These are phyloP conservation scores for Aspergillus bombycis DNA, from an alignment of 2,329 filamentous ascomycete genomes.

Conservation along the genomic window DNA sequence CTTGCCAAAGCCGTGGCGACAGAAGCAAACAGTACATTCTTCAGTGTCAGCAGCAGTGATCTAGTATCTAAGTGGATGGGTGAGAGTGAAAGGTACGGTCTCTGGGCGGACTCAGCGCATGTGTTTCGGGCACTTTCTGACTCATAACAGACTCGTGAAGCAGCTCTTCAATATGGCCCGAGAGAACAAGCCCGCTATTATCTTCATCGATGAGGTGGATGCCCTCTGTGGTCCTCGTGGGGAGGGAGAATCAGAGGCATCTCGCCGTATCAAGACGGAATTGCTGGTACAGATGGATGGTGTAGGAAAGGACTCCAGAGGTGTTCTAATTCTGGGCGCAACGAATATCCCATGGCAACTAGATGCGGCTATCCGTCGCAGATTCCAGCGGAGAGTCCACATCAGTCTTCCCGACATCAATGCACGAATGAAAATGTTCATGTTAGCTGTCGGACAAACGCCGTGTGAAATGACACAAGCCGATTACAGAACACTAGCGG, in stretches of 20 bases:
- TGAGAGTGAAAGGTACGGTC: conserved; percentile 87
- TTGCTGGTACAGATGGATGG: conserved; percentile 99
- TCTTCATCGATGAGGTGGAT: conserved; percentile 98
- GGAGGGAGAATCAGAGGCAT: conserved; percentile 97
- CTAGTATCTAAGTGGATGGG: conserved; percentile 99
- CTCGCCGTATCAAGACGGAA: conserved; percentile 96
- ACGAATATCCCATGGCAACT: conserved; percentile 99
- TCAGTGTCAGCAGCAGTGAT: conserved; percentile 96
- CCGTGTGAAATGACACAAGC: conserved; percentile 77
- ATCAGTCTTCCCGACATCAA: conserved; percentile 88
- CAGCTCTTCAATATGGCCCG: conserved; percentile 96
- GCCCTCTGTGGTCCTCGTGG: conserved; percentile 89
- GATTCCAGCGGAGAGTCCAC: conserved; percentile 94
- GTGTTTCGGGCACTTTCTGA: conserved; percentile 13
- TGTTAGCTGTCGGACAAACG: conserved; percentile 89
- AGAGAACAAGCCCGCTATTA: conserved; percentile 97
- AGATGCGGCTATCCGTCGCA: conserved; percentile 90
- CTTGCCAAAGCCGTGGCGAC: conserved; percentile 96
- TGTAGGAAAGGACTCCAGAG: conserved; percentile 92
- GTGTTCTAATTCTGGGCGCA: conserved; percentile 90
- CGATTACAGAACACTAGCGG: conserved; percentile 79
- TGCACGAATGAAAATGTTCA: conserved; percentile 92
- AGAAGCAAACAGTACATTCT: conserved; percentile 98
- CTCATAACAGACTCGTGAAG: conserved; percentile 74
- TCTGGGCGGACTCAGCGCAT: not conserved